Percentiles rank a stretch among this genome's conserved stretches.
phyloP scores from a whole-genome alignment of 805 yeast species.

The Wickerhamiella alocasiicola region DNA sequence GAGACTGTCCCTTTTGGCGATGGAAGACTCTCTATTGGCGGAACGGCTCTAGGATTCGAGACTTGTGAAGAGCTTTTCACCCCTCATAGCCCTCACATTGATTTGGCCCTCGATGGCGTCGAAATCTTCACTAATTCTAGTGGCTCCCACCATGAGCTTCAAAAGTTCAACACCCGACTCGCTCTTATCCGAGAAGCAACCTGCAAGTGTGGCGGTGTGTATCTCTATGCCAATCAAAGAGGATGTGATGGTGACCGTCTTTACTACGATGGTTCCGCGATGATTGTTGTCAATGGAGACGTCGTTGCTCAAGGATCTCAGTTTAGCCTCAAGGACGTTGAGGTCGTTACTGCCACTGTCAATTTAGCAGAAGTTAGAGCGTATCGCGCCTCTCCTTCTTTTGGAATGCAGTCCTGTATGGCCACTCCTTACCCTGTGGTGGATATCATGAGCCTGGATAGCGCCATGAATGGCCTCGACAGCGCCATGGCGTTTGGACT shows the following conservation, averaged over 20 bases:
- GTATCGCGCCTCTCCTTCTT: slow-evolving; percentile 59
- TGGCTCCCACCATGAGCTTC: slow-evolving; percentile 94
- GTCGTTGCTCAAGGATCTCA: slow-evolving; percentile 91
- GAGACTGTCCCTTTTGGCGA: slow-evolving; percentile 71
- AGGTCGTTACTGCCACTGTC: slow-evolving; percentile 89
- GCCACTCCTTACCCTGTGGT: slow-evolving; percentile 6
- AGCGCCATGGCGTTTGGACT: slow-evolving; percentile 28
- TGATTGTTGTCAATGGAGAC: slow-evolving; percentile 82
- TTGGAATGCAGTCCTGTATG: slow-evolving; percentile 50
- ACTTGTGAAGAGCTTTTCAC: slow-evolving; percentile 97
- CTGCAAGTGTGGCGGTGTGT: slow-evolving; percentile 91
- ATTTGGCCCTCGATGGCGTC: slow-evolving; percentile 90
- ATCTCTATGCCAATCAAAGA: slow-evolving; percentile 83
- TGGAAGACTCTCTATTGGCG: slow-evolving; percentile 70
- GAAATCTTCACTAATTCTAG: slow-evolving; percentile 92
- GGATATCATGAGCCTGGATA: slow-evolving; percentile 2
- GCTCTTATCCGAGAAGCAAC: slow-evolving; percentile 85
- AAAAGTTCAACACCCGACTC: slow-evolving; percentile 78
- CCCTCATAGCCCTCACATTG: slow-evolving; percentile 89
- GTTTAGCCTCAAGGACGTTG: slow-evolving; percentile 81
- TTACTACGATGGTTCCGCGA: slow-evolving; percentile 94
- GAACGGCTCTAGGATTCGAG: slow-evolving; percentile 90
- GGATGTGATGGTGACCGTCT: slow-evolving; percentile 98
- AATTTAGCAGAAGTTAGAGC: slow-evolving; percentile 84
- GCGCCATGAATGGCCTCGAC: slow-evolving; percentile 1